Evolutionary conservation across 2,329 filamentous ascomycete genomes (phyloP), one percentile per base, ranked within the genome.

Genomic region (Amylocarpus encephaloides): DNA sequence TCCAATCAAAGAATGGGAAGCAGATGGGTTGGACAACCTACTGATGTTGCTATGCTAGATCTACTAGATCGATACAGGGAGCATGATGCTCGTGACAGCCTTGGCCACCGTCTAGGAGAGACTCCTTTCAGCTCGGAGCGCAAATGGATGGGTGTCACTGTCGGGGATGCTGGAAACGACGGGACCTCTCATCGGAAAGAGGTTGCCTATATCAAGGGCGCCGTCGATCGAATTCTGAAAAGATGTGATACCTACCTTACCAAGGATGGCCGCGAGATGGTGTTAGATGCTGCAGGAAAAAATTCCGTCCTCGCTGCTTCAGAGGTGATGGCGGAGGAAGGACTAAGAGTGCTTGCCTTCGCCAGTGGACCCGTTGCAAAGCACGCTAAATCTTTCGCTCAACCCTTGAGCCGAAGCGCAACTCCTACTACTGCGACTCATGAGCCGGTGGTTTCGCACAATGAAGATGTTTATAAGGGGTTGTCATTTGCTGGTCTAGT

Each of bases 61-160:
- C 75, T 98, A 46, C 74, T 98, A 32, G 94, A 98, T 70, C 80
- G 82, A 19, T 93, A 95, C 65, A 86, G 86, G 52, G 92, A 96
- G 67, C 88, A 95, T 58, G 93, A 98, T 69, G 82, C 94, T 41
- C 84, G 94, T 54, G 86, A 93, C 42, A 85, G 87, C 9, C 81
- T 95, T 48, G 90, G 90, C n/a, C 77, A 79, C 30, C 86, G 92
- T 43, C 80, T 86, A 30, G 82, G 83, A 39, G 93, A 98, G 67
- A 91, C 88, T 0, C 91, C 93, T 0, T 98, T 98, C 69, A 97
- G 92, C 66, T 98, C 93, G 1, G 90, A 95, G 66, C 81, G 92
- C 50, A 98, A 98, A 69, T 98, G 92, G 92, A 98, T 98, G 94
- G 94, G 94, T 32, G 91, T 96, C 26, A 86, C 90, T 1, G 87